These are phyloP conservation scores for Aschersonia sp. DNA, from an alignment of 2,329 filamentous ascomycete species.

Conservation along the genomic window DNA sequence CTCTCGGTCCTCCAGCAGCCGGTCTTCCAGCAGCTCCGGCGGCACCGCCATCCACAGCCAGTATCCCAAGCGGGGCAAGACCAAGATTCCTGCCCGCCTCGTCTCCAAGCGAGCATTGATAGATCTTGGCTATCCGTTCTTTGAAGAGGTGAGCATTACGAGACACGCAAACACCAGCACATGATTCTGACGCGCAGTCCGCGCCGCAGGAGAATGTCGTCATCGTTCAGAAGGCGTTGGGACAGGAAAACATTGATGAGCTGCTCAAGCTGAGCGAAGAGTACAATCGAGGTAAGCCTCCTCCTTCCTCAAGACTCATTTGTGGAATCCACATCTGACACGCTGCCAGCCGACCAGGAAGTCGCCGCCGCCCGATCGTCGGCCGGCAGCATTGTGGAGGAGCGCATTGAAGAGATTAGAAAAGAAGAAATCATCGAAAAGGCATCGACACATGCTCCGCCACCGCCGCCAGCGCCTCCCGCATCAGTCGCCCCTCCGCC, in stretches of 20 bases:
- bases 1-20: conserved; percentile 29
- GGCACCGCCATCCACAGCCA: conserved; percentile 40
- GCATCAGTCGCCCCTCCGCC: conserved; percentile 15
- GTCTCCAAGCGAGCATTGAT: conserved; percentile 70
- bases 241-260: conserved; percentile 83
- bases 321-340: conserved; percentile 4
- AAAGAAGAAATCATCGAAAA: background rate
- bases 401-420: conserved; percentile 25
- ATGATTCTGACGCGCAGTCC: conserved; percentile 4
- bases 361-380: conserved; percentile 29
- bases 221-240: conserved; percentile 70
- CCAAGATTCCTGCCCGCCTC: conserved; percentile 66
- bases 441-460: background rate
- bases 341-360: conserved; percentile 25
- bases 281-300: conserved; percentile 42
- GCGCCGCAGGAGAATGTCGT: conserved; percentile 55
- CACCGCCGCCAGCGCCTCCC: background rate
- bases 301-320: background rate
- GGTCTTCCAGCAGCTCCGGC: conserved; percentile 30
- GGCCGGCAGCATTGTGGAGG: conserved; percentile 30
- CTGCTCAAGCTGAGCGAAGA: conserved; percentile 71
- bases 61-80: conserved; percentile 77
- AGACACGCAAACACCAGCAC: background rate
- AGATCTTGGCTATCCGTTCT: conserved; percentile 73
- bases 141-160: conserved; percentile 55